Base-by-base conservation (phyloP, 2,329 filamentous ascomycete genomes). In the Curvularia lunata region DNA sequence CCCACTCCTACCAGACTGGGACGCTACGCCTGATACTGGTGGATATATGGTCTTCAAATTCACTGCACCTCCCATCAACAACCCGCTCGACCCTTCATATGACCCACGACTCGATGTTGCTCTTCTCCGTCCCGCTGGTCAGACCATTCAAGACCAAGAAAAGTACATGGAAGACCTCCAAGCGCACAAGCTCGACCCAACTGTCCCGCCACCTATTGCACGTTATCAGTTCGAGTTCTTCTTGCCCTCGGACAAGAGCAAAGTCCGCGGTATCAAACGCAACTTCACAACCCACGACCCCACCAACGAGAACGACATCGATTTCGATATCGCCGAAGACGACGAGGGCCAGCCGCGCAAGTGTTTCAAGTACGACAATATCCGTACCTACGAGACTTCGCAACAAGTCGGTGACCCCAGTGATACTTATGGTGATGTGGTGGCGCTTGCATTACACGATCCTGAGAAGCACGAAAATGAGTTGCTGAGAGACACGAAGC, bases 11-110 rank as follows among this genome's bases (percentile, higher is more conserved):
- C 86, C 86, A 7, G 86, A 89, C 65, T 80, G 86, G 37, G 83
- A 85, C 32, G 85, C 85, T 10, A 80, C 85, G 53, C 84, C 86
- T 4, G 83, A 86, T 61, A 81, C 82, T 7, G 85, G 84, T 64
- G 81, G 80, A 37, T 88, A 84, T 74, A 81, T 86, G 65, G 78
- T 87, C 52, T 80, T 85, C 73, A 88, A 88, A 56, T 88, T 88
- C 73, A 79, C 82, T 57, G 83, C 84, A 48, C 83, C 86, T n/a
- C 86, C 86, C 1, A 75, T 85, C 38, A 76, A 81, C 48, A 76
- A 78, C 25, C 69, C 77, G 3, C 73, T 79, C 43, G 75, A 78
- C 13, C 66, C 75, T 8, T 77, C 80, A 18, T 84, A 86, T 58
- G 86, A 89, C 66, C 77, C 81, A 42, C 82, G 86, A 40, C 82